Evolutionary conservation across 495 filamentous ascomycete species (phyloP), one percentile per base, ranked within the genome.

Genomic region (Penicillium pulvis): DNA sequence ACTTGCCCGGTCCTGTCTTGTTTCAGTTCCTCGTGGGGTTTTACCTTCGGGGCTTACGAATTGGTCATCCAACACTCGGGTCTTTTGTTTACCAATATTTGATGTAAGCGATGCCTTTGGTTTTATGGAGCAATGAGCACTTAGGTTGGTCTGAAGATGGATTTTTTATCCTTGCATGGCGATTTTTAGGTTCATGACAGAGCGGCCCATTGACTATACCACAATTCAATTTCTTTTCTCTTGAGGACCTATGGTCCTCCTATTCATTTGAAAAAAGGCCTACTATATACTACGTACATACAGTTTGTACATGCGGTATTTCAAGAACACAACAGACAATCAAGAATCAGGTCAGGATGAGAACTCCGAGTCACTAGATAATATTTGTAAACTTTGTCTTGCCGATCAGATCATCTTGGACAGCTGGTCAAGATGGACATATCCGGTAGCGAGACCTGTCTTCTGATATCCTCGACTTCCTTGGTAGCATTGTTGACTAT

Each of bases 121-220:
- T 52, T 14, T 57, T 44, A 55, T 53, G 47, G 41, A 59, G 59
- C 39, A 56, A 62, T 48, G 54, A 55, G 36, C 53, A 17, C 39
- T 36, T 49, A 36, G 54, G 36, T 64, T 57, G 26, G 26, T 46
- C 33, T 42, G 35, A 58, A 58, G 54, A 41, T 44, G 53, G 33
- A 31, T 60, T 28, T 54, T 52, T 54, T 41, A 57, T 47, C 39
- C 53, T 56, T 67, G 61, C 64, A 69, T 69, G 57, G 64, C 45
- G 61, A 52, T 47, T 57, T 24, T 57, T 60, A 55, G 35, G 53
- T 60, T 66, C 56, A 53, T 62, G 58, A 56, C 61, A 54, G 42
- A 51, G 59, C 57, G 59, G 58, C 50, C 50, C 39, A 45, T 69
- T 62, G 47, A 58, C 55, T 61, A 68, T 70, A 68, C 67, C 67